Evolutionary conservation across 163 green algal species (phyloP).

Genomic region (Scenedesmus sp.): DNA sequence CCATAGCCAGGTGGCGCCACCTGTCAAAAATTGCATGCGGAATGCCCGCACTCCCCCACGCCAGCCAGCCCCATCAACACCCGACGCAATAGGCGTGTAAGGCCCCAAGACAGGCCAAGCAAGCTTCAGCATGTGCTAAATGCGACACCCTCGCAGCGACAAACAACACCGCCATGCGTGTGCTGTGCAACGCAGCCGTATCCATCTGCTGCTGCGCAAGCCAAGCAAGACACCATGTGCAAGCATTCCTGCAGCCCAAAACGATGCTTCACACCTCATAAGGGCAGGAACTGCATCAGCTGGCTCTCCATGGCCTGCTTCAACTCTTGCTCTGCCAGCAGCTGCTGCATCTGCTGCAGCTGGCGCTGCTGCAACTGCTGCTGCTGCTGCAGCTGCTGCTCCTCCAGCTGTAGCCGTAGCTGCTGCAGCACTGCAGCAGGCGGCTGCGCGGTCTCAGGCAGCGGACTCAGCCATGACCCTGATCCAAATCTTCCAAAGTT

Average conservation of each 20-base stretch:
- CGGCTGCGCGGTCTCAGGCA: not conserved
- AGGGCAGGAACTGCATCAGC: constrained; percentile 2
- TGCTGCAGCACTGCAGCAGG: not conserved
- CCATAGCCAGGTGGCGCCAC: no score
- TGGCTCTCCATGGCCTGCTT: not conserved
- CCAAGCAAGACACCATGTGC: not conserved
- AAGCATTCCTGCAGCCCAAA: no score
- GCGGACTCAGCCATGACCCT: not conserved
- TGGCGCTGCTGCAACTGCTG: constrained; percentile 5
- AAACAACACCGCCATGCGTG: no score
- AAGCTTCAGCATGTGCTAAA: not conserved
- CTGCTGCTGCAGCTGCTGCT: not conserved
- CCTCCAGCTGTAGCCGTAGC: not conserved
- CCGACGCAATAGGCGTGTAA: no score
- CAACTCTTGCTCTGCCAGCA: not conserved
- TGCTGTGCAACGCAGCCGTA: no score
- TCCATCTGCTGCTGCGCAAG: no score
- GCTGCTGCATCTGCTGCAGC: constrained; percentile 2
- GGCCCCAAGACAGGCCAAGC: not conserved
- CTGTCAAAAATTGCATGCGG: no score
- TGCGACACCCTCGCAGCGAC: no score
- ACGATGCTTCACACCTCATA: not conserved
- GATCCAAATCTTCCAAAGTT: not conserved
- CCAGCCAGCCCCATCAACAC: not conserved
- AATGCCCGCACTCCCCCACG: no score